Conservation (phyloP, 129 eudicot genomes). For the Centrapalus pauciflorus region DNA sequence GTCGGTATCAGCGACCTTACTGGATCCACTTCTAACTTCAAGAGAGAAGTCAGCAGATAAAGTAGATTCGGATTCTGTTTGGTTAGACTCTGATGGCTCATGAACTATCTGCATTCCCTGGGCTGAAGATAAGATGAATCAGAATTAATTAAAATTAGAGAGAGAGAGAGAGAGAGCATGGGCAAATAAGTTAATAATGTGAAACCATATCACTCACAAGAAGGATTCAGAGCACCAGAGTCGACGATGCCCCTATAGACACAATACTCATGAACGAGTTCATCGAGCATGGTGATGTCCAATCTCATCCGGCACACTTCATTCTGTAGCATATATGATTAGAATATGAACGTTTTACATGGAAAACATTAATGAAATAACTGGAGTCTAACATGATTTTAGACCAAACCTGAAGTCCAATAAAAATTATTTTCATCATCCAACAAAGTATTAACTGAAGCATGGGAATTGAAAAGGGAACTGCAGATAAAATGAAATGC, state of each 20-base stretch:
- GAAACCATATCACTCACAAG: conserved; percentile 22
- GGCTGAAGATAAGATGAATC: conserved; percentile 12
- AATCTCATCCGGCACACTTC: conserved; percentile 91
- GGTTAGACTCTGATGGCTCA: conserved; percentile 26
- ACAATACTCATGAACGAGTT: conserved; percentile 91
- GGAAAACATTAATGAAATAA: not conserved
- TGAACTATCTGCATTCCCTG: conserved; percentile 27
- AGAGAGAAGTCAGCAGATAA: conserved; percentile 42
- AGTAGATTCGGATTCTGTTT: conserved; percentile 36
- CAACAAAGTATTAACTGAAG: not conserved
- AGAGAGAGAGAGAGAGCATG: not conserved
- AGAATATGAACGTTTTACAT: not conserved
- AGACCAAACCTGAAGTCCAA: not conserved
- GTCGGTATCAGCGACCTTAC: conserved; percentile 50
- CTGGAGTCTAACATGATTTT: not conserved
- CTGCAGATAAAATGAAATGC: not conserved
- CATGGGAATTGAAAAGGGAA: not conserved
- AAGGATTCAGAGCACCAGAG: conserved; percentile 29
- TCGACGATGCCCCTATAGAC: conserved; percentile 87
- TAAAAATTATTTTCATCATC: not conserved
- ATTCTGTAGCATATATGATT: conserved; percentile 50
- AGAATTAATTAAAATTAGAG: not conserved
- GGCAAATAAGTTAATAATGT: not conserved
- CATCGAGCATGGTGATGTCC: conserved; percentile 68
- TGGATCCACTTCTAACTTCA: conserved; percentile 36